These are phyloP conservation scores for Fusarium sp. DNA, from an alignment of 2,329 filamentous ascomycete genomes.

Conservation along the genomic window DNA sequence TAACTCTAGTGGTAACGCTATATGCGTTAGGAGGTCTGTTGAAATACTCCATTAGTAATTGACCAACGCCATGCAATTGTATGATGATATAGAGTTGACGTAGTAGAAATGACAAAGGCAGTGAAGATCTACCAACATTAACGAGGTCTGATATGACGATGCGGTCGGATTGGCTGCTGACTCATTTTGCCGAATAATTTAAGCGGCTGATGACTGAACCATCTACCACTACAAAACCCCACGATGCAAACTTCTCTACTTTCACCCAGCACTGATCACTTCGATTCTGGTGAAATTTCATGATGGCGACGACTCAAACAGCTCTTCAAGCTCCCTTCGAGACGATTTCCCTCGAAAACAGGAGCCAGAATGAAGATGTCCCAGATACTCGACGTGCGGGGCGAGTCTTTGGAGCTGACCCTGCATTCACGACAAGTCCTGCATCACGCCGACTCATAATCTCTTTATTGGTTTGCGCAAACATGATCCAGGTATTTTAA, in stretches of 20 bases:
- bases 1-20: too few relatives aligned
- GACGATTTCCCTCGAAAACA: background rate
- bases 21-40: background rate
- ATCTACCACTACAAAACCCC: background rate
- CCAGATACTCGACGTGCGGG: background rate
- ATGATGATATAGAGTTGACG: background rate
- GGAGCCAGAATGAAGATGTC: background rate
- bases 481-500: background rate
- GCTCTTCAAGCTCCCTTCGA: background rate
- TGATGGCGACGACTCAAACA: constrained; percentile 2
- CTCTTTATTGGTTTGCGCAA: constrained; percentile 7
- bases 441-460: constrained; percentile 4
- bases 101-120: background rate
- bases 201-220: background rate
- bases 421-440: constrained; percentile 6
- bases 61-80: too few relatives aligned
- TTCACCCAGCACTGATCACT: background rate
- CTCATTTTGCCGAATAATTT: constrained; percentile 7
- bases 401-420: constrained; percentile 6
- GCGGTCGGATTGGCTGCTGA: background rate
- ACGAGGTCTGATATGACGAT: background rate
- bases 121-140: background rate
- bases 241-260: background rate
- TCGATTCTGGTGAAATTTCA: rapidly evolving
- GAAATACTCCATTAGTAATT: background rate